These are phyloP conservation scores for Parastagonospora nodorum DNA, from an alignment of 2,329 filamentous ascomycete species.

Conservation along the genomic window DNA sequence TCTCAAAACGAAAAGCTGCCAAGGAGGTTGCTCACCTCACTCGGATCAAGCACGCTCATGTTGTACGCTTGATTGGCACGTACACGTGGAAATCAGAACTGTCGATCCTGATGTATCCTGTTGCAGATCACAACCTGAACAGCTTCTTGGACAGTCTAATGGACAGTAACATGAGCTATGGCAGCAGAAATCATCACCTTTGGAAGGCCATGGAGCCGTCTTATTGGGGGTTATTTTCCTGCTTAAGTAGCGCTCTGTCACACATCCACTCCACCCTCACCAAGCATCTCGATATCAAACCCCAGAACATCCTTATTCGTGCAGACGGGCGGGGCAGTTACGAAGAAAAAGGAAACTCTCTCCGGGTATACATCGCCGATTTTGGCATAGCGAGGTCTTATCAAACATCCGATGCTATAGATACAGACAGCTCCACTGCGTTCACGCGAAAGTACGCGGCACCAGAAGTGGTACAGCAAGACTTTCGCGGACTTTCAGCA, in stretches of 20 bases:
- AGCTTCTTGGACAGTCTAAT: neutral
- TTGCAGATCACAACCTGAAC: neutral
- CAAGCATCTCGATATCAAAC: slow-evolving; percentile 32
- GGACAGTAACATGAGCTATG: neutral
- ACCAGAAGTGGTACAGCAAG: slow-evolving; percentile 2
- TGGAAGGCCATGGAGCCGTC: neutral
- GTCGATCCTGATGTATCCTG: neutral
- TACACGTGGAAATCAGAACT: neutral
- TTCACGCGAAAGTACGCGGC: slow-evolving; percentile 7
- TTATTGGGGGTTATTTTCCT: slow-evolving; percentile 4
- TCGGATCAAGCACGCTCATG: neutral
- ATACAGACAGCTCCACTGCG: neutral
- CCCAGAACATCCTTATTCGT: slow-evolving; percentile 17
- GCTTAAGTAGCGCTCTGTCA: slow-evolving; percentile 13
- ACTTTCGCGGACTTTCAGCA: neutral
- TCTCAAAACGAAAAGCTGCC: neutral
- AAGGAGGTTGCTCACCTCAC: neutral
- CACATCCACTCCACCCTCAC: slow-evolving; percentile 18
- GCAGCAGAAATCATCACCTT: neutral
- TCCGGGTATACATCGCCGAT: neutral
- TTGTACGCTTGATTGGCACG: neutral
- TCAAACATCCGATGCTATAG: neutral
- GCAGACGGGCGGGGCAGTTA: neutral
- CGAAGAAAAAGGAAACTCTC: neutral
- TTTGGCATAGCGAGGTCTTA: neutral